A percentile compares a stretch with the other conserved stretches of the same genome.
Conservation (phyloP, 331 rosid species). For the Pyrus hybrid region DNA sequence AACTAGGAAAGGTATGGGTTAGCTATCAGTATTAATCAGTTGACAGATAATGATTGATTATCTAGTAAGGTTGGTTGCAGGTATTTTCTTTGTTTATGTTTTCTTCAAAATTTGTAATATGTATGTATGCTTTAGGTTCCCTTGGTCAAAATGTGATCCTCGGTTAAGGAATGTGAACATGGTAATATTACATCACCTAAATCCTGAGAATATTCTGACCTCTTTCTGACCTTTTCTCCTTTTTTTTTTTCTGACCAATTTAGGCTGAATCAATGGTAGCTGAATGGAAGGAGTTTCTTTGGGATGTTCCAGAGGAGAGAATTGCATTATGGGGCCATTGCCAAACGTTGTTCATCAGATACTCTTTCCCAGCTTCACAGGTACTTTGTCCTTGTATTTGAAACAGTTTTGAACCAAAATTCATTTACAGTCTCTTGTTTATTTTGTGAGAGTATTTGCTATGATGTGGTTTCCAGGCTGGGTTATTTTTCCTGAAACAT, state of each 20-base stretch:
- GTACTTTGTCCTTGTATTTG: constrained; percentile 34
- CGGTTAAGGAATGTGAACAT: not conserved
- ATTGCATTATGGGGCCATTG: constrained; percentile 94
- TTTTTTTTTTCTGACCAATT: not conserved
- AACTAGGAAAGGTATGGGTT: not conserved
- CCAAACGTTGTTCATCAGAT: constrained; percentile 81
- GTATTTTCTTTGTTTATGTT: not conserved
- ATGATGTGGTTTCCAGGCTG: constrained; percentile 61
- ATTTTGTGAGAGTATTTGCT: constrained; percentile 16
- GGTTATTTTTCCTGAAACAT: constrained; percentile 91
- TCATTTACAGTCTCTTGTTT: constrained; percentile 5
- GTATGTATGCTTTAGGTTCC: not conserved
- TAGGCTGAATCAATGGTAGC: constrained; percentile 99
- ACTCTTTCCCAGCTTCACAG: constrained; percentile 87
- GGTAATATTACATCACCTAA: not conserved
- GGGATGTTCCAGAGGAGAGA: constrained; percentile 99
- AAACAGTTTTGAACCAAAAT: constrained; percentile 8
- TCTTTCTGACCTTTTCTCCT: not conserved
- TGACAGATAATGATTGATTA: not conserved
- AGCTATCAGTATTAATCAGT: not conserved
- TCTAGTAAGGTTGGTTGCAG: not conserved
- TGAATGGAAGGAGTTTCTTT: constrained; percentile 97
- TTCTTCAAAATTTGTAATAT: not conserved
- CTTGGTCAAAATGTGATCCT: not conserved
- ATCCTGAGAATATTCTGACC: not conserved